Conservation (phyloP, 441 rosid genomes). For the Geranium incanum region DNA sequence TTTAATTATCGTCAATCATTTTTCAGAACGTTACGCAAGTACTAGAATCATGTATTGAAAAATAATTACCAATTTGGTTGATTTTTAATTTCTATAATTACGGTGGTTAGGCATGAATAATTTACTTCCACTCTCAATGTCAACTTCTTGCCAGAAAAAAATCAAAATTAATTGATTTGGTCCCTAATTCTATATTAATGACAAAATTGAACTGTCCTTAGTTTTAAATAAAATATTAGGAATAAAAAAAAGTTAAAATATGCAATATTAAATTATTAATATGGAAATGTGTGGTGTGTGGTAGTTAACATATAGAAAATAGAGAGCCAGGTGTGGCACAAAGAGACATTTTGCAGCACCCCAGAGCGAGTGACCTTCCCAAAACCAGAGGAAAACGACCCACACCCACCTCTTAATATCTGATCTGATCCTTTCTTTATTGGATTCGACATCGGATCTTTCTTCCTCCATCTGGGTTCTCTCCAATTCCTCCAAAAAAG, state of each 20-base stretch:
- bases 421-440: neutral
- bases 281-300: neutral
- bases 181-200: too few relatives aligned
- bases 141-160: too few relatives aligned
- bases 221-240: too few relatives aligned
- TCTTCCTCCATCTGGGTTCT: constrained; percentile 5
- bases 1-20: too few relatives aligned
- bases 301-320: neutral
- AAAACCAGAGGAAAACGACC: constrained; percentile 2
- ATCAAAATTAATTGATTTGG: too few relatives aligned
- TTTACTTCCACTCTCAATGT: too few relatives aligned
- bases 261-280: neutral
- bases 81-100: too few relatives aligned
- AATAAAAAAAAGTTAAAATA: neutral
- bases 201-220: too few relatives aligned
- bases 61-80: too few relatives aligned
- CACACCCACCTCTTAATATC: neutral
- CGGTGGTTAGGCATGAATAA: too few relatives aligned
- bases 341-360: constrained; percentile 1
- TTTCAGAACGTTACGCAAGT: too few relatives aligned
- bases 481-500: constrained; percentile 1
- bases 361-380: neutral
- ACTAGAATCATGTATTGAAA: too few relatives aligned
- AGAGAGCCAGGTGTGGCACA: neutral
- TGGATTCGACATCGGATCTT: neutral